Conservation (phyloP, 495 filamentous ascomycete species). For the Aspergillus olivimuriae region DNA sequence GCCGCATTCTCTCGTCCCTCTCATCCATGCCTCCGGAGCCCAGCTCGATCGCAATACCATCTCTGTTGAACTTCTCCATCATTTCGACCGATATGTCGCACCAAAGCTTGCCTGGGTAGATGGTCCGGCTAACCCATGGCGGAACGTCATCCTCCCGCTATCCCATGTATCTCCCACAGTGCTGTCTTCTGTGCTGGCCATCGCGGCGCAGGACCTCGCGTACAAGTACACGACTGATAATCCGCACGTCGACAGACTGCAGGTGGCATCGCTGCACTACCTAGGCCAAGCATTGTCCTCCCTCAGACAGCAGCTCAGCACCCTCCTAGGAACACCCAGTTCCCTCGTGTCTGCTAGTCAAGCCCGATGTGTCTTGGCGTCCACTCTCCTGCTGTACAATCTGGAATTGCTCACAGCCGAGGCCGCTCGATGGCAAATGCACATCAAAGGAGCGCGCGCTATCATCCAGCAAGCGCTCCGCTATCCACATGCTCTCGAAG, state of each 20-base stretch:
- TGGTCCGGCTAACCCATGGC: constrained; percentile 20
- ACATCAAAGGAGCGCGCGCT: constrained; percentile 16
- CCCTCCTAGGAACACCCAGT: not conserved
- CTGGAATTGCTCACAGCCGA: constrained; percentile 15
- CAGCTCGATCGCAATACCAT: not conserved
- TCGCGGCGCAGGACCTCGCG: constrained; percentile 19
- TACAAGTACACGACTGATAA: constrained; percentile 10
- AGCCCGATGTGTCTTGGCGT: constrained; percentile 9
- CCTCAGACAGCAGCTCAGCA: not conserved
- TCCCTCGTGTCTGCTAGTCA: not conserved
- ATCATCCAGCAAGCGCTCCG: constrained; percentile 13
- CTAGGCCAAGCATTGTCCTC: not conserved
- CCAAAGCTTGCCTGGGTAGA: constrained; percentile 21
- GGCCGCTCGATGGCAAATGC: constrained; percentile 14
- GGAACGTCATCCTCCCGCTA: constrained; percentile 19
- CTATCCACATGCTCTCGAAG: not conserved
- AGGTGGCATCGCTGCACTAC: not conserved
- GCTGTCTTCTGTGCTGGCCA: constrained; percentile 21
- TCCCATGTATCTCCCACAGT: constrained; percentile 18
- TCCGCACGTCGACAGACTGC: not conserved
- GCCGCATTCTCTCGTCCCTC: not conserved
- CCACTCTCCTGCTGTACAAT: constrained; percentile 18
- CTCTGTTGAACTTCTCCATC: constrained; percentile 11
- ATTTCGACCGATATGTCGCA: constrained; percentile 19
- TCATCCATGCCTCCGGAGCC: not conserved